Evolutionary conservation across 176 grass and related monocot species (phyloP), one percentile per base, ranked within the genome.

Genomic region (Carex kokanica): DNA sequence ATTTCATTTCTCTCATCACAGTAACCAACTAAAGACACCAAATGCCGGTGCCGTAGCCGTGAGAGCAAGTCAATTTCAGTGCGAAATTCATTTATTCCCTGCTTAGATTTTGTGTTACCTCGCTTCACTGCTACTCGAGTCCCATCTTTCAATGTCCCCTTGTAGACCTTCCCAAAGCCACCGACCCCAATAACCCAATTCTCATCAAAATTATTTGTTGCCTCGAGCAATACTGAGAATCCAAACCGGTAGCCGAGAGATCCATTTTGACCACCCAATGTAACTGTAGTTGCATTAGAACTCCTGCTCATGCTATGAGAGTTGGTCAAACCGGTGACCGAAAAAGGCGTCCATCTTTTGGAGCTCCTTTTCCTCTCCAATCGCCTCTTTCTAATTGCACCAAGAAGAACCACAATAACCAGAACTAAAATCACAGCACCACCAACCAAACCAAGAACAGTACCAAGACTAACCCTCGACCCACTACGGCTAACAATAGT

Each of bases 81-180:
- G 78, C 41, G 92, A 67, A 94, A 98, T 86, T 98, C 95, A 83
- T 91, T 89, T 6, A 84, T 25, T 27, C 95, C 95, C 82, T 98
- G 95, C 47, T 91, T 69, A 38, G 90, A 93, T 85, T 29, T 80
- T 72, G 90, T 84, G 78, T 90, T 94, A 23, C 84, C 90, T 51
- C 92, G 83, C 80, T 98, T 98, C 5, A 94, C 89, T 21, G 95
- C 95, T 25, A 98, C 88, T 68, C 40, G 63, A 5, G 90, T 97
- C 25, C 77, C 90, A 84, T 88, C 92, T 43, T 65, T 88, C 32
- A 97, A 62, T 59, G 52, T 86, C 81, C 90, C 95, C 86, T 74
- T 97, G 88, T 97, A 97, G 60, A 97, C 95, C 88, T 97, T 94
- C 6, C 95, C 95, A 78, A 97, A 97, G 10, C 92, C 95, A 64